These are phyloP conservation scores for Eimeria brunetti DNA, from an alignment of 169 alveolate species.

Conservation along the genomic window DNA sequence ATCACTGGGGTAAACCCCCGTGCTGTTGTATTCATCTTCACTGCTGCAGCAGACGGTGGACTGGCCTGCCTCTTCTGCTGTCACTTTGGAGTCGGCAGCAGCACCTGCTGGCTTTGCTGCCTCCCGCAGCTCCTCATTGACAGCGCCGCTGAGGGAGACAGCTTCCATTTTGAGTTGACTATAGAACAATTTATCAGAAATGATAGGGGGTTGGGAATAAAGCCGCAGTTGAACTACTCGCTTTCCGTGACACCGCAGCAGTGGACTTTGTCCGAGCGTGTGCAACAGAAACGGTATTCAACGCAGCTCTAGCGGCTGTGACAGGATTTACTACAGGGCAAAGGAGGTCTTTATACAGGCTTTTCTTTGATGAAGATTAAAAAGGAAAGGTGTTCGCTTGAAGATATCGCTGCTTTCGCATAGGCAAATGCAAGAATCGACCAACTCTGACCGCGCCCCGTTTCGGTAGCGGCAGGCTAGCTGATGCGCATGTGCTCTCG, in stretches of 20 bases:
- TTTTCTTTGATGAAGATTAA: slow-evolving; percentile 16
- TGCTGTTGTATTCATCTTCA: slow-evolving; percentile 39
- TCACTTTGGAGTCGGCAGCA: slow-evolving; percentile 46
- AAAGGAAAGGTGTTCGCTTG: slow-evolving; percentile 45
- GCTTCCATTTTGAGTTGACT: slow-evolving; percentile 6
- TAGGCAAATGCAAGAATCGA: slow-evolving; percentile 8
- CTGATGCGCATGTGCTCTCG: slow-evolving; percentile 47
- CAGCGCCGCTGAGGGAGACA: neutral
- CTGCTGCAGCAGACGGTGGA: slow-evolving; percentile 74
- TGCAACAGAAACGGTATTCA: slow-evolving; percentile 1
- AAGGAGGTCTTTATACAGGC: neutral
- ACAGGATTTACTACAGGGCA: neutral
- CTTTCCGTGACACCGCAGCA: neutral
- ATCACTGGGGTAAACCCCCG: slow-evolving; percentile 33
- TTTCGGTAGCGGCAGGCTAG: slow-evolving; percentile 70
- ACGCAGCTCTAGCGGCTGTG: neutral
- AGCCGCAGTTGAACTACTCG: neutral
- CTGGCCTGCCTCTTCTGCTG: slow-evolving; percentile 60
- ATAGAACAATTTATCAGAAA: neutral
- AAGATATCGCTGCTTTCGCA: neutral
- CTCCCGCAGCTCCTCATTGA: slow-evolving; percentile 17
- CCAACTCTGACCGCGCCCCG: slow-evolving; percentile 16
- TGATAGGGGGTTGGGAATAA: neutral
- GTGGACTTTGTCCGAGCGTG: neutral
- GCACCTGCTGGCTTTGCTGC: neutral